Evolutionary conservation across 768 basidiomycete species (phyloP).

Genomic region (Rubroboletus satanas): DNA sequence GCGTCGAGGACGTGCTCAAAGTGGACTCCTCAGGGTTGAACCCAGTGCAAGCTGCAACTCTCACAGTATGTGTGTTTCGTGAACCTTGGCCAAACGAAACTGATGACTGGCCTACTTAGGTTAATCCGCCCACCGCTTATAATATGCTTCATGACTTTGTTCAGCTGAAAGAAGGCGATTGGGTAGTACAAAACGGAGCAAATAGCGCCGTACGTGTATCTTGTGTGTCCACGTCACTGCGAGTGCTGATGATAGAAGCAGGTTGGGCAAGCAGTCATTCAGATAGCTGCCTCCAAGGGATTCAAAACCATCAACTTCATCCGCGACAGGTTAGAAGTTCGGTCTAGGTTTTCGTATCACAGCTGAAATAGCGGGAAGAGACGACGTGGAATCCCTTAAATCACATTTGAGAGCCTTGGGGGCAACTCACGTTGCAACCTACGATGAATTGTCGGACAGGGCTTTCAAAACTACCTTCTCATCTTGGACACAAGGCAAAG

Average conservation of each 20-base stretch:
- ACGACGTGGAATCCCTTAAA: conserved; percentile 49
- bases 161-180: conserved; percentile 61
- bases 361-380: conserved; percentile 34
- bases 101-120: conserved; percentile 34
- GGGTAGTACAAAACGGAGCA: conserved; percentile 82
- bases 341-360: background rate
- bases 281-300: conserved; percentile 70
- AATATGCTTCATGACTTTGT: conserved; percentile 77
- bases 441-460: conserved; percentile 66
- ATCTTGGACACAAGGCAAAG: conserved; percentile 63
- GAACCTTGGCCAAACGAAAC: background rate
- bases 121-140: conserved; percentile 82
- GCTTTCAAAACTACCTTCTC: conserved; percentile 50
- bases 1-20: conserved; percentile 53
- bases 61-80: conserved; percentile 48
- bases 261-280: conserved; percentile 85
- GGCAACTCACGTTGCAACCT: conserved; percentile 73
- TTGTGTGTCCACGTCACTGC: background rate
- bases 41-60: conserved; percentile 67
- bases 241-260: conserved; percentile 23
- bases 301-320: conserved; percentile 81
- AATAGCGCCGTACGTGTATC: conserved; percentile 66
- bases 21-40: conserved; percentile 50
- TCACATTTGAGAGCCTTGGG: conserved; percentile 55
- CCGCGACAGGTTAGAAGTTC: conserved; percentile 51